Base-by-base conservation (phyloP, 768 basidiomycete species). In the Rhodotorula paludigena region DNA sequence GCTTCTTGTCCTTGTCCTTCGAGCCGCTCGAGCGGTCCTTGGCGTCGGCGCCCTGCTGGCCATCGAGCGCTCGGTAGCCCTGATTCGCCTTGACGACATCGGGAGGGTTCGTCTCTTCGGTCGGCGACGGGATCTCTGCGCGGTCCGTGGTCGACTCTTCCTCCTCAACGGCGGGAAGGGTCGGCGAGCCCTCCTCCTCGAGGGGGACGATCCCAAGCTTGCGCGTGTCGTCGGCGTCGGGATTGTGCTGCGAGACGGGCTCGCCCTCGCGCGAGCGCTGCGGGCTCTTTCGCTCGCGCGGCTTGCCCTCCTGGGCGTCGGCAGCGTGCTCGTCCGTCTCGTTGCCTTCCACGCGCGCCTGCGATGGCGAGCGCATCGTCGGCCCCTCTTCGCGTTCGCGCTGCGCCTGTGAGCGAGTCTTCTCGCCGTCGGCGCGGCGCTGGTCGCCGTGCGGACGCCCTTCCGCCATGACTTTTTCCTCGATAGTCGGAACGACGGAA, bases 401-500 rank as follows among this genome's bases (percentile, higher is more conserved):
- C 47, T 64, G 49, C 20, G 63, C 58, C 25, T 42, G 59, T 42
- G 60, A 59, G 18, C 58, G 62, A 12, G 41, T 21, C 23, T 69
- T 42, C 14, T 14, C 18, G 9, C 48, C 59, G 35, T 33, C 12
- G 23, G 20, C 54, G 9, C 52, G 23, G 23, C 53, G 49, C 25
- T 15, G 1, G 4, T 57, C 49, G 21, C 15, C 12, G 1, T 23
- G 54, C 11, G 67, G 82, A 23, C 79, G 78, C 36, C 78, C 76
- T 71, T 89, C 87, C 20, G 78, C 75, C 35, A 87, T 78, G 4
- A 80, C 81, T 76, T 85, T 85, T 77, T 89, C 86, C 76, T 89
- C 89, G 20, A 88, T 75, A 0, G 85, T 87, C 3, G 88, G 88
- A 2, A 88, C 84, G 12, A 83, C 81, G 1, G 85, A 78, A 64